Evolutionary conservation across 2,329 filamentous ascomycete genomes (phyloP), one percentile per base, ranked within the genome.

Genomic region (Pyrenochaeta sp.): DNA sequence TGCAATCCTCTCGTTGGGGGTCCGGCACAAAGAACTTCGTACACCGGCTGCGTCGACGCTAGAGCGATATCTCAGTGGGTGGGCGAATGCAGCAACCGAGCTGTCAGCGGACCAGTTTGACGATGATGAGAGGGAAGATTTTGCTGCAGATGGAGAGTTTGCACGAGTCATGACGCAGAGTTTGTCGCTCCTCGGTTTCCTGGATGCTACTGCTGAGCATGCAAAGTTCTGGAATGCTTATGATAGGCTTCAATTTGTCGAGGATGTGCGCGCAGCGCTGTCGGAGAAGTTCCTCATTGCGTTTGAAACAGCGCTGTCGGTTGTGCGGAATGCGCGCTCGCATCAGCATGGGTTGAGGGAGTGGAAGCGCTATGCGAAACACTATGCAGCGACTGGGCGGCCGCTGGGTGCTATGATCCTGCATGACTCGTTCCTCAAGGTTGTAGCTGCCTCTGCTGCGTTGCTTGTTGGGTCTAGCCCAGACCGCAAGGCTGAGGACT

Each of bases 351-450:
- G 84, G 23, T 80, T 91, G 17, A 90, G 87, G 67, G 90, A 97
- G 61, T 99, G 95, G 95, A 96, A 90, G 77, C 87, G 89, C 60
- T 92, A 91, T 75, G 79, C 91, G 51, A 90, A 89, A 39, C 90
- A 93, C 56, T 99, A 98, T 77, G 87, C 91, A 23, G 85, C 87
- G 14, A 83, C 86, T 53, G 90, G 90, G 9, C 86, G 91, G 17
- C 94, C 96, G 0, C 79, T 99, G 37, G 92, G 95, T 9, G 92
- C 93, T 11, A 95, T 97, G 89, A 83, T 98, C 5, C 78, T 99
- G 18, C 92, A 97, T 73, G 87, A 91, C 68, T 92, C 89, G 59
- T 96, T 96, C 72, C 92, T 96, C 83, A 88, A 87, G 75, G 85
- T 98, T 29, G 82, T 97, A 11, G 88, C 92, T 30, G 87, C 92